A percentile compares a stretch with the other conserved stretches of the same genome.
These are phyloP conservation scores for Delitschia confertaspora DNA, from an alignment of 495 filamentous ascomycete species.

Conservation along the genomic window DNA sequence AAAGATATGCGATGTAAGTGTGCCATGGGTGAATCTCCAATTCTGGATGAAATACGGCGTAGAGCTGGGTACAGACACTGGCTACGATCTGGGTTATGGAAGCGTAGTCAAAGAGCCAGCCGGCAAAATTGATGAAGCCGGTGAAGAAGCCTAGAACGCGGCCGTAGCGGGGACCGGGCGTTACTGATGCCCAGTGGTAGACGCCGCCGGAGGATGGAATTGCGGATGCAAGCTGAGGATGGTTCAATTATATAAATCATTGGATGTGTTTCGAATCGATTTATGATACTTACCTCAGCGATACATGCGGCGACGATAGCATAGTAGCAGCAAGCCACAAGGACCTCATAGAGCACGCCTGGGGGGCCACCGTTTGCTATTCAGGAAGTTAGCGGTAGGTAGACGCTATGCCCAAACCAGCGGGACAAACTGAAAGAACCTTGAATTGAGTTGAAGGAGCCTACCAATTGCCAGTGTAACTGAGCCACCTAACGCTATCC, in stretches of 20 bases:
- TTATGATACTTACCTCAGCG: constrained; percentile 22
- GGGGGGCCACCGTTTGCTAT: constrained; percentile 30
- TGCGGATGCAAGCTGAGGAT: constrained; percentile 56
- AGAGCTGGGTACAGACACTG: constrained; percentile 52
- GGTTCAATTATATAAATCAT: neutral
- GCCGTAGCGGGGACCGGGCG: constrained; percentile 58
- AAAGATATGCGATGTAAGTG: constrained; percentile 59
- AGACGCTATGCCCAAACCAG: too few relatives aligned
- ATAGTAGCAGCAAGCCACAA: constrained; percentile 25
- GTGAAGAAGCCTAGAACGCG: constrained; percentile 66
- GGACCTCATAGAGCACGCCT: constrained; percentile 23
- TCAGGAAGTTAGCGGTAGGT: too few relatives aligned
- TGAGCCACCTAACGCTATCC: constrained; percentile 46
- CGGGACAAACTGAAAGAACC: too few relatives aligned
- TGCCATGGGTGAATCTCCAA: constrained; percentile 61
- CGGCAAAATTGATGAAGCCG: constrained; percentile 60
- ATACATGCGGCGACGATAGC: constrained; percentile 22
- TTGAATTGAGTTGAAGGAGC: constrained; percentile 3
- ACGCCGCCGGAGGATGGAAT: constrained; percentile 72
- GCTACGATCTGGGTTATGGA: constrained; percentile 59
- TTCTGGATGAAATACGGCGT: constrained; percentile 59
- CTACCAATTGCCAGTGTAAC: constrained; percentile 47
- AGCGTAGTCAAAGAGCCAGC: constrained; percentile 60
- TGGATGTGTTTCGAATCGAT: neutral
- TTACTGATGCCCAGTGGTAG: constrained; percentile 77